Base-by-base conservation (phyloP, 805 yeast genomes). In the Ogataea nakhonphanomensis region DNA sequence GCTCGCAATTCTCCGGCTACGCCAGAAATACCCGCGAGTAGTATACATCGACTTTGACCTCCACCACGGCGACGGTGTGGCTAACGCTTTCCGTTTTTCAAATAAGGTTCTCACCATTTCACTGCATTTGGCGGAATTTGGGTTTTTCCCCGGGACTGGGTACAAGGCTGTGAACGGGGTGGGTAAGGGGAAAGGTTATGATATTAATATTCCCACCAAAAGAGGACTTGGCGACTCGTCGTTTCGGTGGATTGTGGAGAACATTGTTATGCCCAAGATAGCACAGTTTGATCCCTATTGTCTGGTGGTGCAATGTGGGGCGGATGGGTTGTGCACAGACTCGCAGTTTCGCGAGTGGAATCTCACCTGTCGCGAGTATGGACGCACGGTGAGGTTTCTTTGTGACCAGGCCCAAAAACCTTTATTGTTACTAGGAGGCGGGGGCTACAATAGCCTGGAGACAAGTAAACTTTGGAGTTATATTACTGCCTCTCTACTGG, bases 1-100 rank as follows among this genome's bases (percentile, higher is more conserved):
- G 0, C 51, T 84, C 10, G 73, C 76, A 0, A 78, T 84, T 4
- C 65, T 70, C 32, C 59, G 65, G 27, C 63, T 84, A 10, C 57
- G 90, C 25, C 64, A 66, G 17, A 53, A 51, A 15, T 78, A 62
- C 51, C 57, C 63, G 8, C 70, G 58, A 25, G 65, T 84, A 1
- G 62, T 79, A 52, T 84, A 84, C 50, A 57, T 84, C 3, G 95
- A 84, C 57, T 59, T 84, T 6, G 95, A 84, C 58, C 57, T 84
- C 7, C 95, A 84, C 56, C 90, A 84, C 58, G 90, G 91, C 0
- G 90, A 84, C 57, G 95, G 89, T 0, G 91, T 84, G 5, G 81
- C 81, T 36, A 63, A 66, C 2, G 87, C 88, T 0, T 84, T 81
- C 59, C 61, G 67, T 45, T 69, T 62, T 44, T 73, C 83, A 1